A percentile compares a stretch with the other conserved stretches of the same genome.
Conservation (phyloP, 345 rosid species). For the Crucihimalaya himalaica region DNA sequence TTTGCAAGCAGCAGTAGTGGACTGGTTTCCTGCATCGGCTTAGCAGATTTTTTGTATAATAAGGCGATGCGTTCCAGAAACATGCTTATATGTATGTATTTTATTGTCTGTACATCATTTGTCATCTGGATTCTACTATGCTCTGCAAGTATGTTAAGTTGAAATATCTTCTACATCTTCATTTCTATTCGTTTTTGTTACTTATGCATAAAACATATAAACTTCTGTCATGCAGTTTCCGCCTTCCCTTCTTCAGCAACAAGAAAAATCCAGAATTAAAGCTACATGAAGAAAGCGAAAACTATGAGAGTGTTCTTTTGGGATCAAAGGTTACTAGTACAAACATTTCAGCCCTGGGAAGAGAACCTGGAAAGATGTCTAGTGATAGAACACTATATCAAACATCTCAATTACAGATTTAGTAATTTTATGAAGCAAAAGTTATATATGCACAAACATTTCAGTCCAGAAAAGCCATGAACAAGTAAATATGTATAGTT, state of each 20-base stretch:
- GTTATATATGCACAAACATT: background rate
- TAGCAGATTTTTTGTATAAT: conserved; percentile 44
- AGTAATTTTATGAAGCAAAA: background rate
- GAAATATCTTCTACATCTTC: conserved; percentile 4
- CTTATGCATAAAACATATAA: background rate
- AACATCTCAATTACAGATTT: background rate
- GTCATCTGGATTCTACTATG: conserved; percentile 31
- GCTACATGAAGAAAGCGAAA: background rate
- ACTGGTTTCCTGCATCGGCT: conserved; percentile 40
- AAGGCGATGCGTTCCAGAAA: conserved; percentile 41
- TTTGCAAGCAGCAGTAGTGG: conserved; percentile 37
- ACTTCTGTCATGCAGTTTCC: background rate
- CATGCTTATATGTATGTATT: conserved; percentile 20
- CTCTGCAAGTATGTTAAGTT: conserved; percentile 12
- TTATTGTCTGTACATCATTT: conserved; percentile 35
- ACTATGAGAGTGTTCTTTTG: background rate
- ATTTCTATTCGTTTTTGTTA: background rate
- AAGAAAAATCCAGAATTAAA: background rate
- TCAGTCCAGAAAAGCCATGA: background rate
- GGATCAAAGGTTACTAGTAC: background rate
- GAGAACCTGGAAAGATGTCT: too few species aligned
- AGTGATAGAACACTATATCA: background rate
- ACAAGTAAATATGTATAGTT: background rate
- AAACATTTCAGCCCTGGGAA: too few species aligned
- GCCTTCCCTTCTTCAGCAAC: background rate